Base-by-base conservation (phyloP, 768 basidiomycete species). In the Russula compacta region DNA sequence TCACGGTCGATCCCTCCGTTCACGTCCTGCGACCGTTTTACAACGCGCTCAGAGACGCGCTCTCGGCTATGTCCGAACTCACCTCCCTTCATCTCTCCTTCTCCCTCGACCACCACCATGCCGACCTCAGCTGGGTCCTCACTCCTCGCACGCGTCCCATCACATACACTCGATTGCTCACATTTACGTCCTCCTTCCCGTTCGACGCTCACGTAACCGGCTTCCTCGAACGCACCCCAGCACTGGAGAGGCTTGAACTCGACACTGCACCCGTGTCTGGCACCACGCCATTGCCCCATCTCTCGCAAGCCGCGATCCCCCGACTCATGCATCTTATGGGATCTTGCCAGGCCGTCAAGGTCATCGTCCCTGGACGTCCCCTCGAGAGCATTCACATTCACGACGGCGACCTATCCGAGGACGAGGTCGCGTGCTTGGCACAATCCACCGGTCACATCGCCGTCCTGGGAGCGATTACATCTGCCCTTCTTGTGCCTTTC, bases 321-420 rank as follows among this genome's bases (percentile, higher is more conserved):
- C 73, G 64, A 54, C 75, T 90, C 58, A 71, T 73, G 53, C 80
- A 83, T 46, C 84, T 89, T 70, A 78, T 79, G 54, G 88, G 86
- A 21, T 82, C 87, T 19, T 74, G 80, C 36, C 72, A 77, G 53
- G 77, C 78, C 21, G 84, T 87, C 24, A 73, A 75, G 54, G 71
- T 74, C 29, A 73, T 89, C 66, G 77, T 86, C 3, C 85, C 85
- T 47, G 82, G 83, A 15, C 81, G 87, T 21, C 86, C 88, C 10
- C 77, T 89, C 42, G 73, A 80, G 62, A 78, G 78, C 67, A 77
- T 90, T 52, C 81, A 83, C 69, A 77, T 90, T 58, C 79, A 77
- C 60, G 80, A 77, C n/a, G 78, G 82, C 35, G 81, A 82, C 71
- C 73, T 88, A 63, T 75, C 79, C 24, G 81, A 83, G 65, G 80